phyloP scores from a whole-genome alignment of 768 basidiomycete species.

The Naematelia aurantialba region DNA sequence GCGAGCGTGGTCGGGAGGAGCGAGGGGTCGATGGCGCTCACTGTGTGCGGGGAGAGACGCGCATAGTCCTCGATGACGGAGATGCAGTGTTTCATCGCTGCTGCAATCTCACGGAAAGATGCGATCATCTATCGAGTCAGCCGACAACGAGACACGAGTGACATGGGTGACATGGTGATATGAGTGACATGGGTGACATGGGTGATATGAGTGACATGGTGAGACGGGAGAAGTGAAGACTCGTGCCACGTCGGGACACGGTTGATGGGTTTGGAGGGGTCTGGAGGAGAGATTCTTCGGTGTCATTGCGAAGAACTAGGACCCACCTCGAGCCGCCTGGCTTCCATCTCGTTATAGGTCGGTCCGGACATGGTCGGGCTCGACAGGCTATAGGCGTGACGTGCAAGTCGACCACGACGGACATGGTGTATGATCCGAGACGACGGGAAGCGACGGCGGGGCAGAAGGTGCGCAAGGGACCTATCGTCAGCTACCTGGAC shows the following conservation, averaged over 20 bases:
- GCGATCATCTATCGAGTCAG: constrained; percentile 43
- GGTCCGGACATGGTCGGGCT: constrained; percentile 28
- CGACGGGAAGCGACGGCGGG: background rate
- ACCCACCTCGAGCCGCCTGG: constrained; percentile 43
- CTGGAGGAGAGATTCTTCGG: too few species aligned
- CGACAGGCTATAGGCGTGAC: background rate
- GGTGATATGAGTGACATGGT: too few species aligned
- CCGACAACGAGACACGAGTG: too few species aligned
- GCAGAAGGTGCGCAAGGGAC: background rate
- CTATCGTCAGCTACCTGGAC: background rate
- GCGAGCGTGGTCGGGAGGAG: background rate
- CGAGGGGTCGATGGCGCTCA: constrained; percentile 13
- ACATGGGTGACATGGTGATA: too few species aligned
- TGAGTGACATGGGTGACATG: too few species aligned
- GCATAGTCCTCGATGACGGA: constrained; percentile 43
- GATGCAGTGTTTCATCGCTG: constrained; percentile 42
- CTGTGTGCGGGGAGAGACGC: constrained; percentile 21
- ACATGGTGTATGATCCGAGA: background rate
- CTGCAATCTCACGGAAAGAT: constrained; percentile 40
- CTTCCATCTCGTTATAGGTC: constrained; percentile 44
- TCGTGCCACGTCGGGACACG: too few species aligned
- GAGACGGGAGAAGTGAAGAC: background rate
- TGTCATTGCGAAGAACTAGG: background rate
- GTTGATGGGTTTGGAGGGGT: background rate
- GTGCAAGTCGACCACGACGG: background rate